Conservation (phyloP, 2,329 filamentous ascomycete genomes). For the Claviceps capensis region DNA sequence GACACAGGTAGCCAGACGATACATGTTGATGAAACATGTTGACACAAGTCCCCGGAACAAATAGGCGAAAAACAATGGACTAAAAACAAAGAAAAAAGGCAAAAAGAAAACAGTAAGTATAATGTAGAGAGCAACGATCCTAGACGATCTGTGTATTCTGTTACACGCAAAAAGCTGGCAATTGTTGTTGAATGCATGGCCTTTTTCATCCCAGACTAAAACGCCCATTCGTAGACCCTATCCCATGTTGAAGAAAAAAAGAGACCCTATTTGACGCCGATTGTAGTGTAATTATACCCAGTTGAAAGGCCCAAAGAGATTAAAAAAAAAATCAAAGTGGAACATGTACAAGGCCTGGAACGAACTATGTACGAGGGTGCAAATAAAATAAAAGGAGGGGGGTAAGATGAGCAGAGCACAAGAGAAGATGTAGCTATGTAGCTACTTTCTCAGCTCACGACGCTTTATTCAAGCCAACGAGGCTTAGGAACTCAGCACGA, state of each 20-base stretch:
- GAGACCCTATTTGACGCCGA: too few relatives aligned
- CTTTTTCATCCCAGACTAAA: not conserved
- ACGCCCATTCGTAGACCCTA: too few relatives aligned
- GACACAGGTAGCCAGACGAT: too few relatives aligned
- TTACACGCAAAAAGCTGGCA: not conserved
- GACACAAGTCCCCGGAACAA: too few relatives aligned
- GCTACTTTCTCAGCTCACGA: conserved; percentile 1
- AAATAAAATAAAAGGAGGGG: not conserved
- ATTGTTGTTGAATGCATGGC: conserved; percentile 18
- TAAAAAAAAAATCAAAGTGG: too few relatives aligned
- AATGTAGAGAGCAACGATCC: too few relatives aligned
- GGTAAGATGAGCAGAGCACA: not conserved
- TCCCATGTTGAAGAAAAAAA: too few relatives aligned
- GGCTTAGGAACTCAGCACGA: conserved; percentile 83
- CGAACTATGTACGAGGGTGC: not conserved
- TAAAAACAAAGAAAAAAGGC: not conserved
- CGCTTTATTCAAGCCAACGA: conserved; percentile 46
- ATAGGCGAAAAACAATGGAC: too few relatives aligned
- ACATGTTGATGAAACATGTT: too few relatives aligned
- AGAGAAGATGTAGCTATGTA: not conserved
- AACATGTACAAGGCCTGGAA: too few relatives aligned
- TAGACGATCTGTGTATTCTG: not conserved
- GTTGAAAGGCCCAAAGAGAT: too few relatives aligned
- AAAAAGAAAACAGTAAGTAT: not conserved
- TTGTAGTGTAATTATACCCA: too few relatives aligned